A percentile compares a stretch with the other conserved stretches of the same genome.
Conservation (phyloP, 441 rosid genomes). For the Gossypium gossypioides region DNA sequence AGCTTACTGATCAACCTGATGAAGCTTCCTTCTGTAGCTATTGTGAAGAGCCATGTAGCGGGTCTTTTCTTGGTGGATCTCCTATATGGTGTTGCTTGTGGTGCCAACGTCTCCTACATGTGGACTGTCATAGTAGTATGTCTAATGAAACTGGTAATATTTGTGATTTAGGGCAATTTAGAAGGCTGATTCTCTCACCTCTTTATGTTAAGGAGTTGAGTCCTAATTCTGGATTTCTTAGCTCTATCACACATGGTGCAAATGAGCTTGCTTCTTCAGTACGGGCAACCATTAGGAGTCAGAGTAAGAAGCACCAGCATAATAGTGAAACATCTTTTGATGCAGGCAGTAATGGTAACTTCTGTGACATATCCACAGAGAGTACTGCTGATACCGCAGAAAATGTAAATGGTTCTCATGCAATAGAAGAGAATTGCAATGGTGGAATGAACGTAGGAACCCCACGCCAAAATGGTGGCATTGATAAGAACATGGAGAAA, state of each 20-base stretch:
- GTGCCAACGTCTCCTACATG: slow-evolving; percentile 93
- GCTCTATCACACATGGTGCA: slow-evolving; percentile 91
- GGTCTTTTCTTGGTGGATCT: slow-evolving; percentile 87
- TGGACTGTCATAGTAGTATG: slow-evolving; percentile 76
- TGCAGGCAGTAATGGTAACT: slow-evolving; percentile 38
- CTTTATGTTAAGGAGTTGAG: slow-evolving; percentile 63
- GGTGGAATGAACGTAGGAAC: slow-evolving; percentile 28
- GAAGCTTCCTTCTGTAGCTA: slow-evolving; percentile 72
- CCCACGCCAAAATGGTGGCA: slow-evolving; percentile 28
- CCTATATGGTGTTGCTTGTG: slow-evolving; percentile 98
- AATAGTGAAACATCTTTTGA: slow-evolving; percentile 49
- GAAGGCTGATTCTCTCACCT: slow-evolving; percentile 77
- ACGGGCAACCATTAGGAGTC: slow-evolving; percentile 84
- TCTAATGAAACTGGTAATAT: slow-evolving; percentile 65
- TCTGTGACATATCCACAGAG: slow-evolving; percentile 45
- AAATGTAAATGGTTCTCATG: slow-evolving; percentile 35
- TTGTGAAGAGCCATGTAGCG: slow-evolving; percentile 84
- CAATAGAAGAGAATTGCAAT: slow-evolving; percentile 40
- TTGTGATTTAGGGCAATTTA: slow-evolving; percentile 78
- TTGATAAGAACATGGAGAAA: slow-evolving; percentile 41
- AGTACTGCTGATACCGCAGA: slow-evolving; percentile 48
- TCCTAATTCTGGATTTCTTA: slow-evolving; percentile 51
- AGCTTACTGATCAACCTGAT: slow-evolving; percentile 67
- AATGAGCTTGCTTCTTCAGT: slow-evolving; percentile 87
- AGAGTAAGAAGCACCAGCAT: slow-evolving; percentile 69